Evolutionary conservation across 2,329 filamentous ascomycete genomes (phyloP), one percentile per base, ranked within the genome.

Genomic region (Claviceps sp.): DNA sequence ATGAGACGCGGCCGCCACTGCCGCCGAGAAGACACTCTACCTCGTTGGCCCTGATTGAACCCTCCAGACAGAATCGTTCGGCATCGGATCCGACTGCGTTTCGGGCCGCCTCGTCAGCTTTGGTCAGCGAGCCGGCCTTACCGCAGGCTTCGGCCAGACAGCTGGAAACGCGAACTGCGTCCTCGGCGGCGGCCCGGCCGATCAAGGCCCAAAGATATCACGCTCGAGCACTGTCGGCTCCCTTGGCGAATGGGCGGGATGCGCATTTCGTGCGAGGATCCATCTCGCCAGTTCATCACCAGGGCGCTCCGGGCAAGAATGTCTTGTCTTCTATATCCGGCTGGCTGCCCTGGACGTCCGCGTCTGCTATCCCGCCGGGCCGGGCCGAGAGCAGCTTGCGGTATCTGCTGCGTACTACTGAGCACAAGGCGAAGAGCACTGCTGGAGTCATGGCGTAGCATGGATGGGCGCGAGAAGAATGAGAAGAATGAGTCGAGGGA

Each of bases 61-160:
- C 58, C 59, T 68, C 60, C 58, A 65, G 62, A 38, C 61, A 69
- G 45, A 63, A 62, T 48, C 56, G 63, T n/a, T 51, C 59, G 4
- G 52, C 62, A 4, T 57, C 56, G 4, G 63, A 67, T 45, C 50
- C 56, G 2, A 49, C 60, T 9, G 61, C 64, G 6, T 67, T 66
- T 1, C 63, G 66, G 16, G 59, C 58, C 3, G 67, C 70, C 1
- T 63, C 70, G 5, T 65, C 67, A 1, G 69, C 69, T 18, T 67
- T 83, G 11, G 64, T 80, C 6, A 73, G 79, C 57, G 72, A 77
- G 50, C 79, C 75, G 4, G 77, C 78, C n/a, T 61, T 72, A 18
- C 78, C 79, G 1, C 75, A 78, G 56, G 79, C 76, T 1, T 81
- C 77, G 0, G 73, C 65, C 30, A 76, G 68, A 51, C 70, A 76